Evolutionary conservation across 1,284 basidiomycete genomes (phyloP).

Genomic region (Wallemia ichthyophaga): DNA sequence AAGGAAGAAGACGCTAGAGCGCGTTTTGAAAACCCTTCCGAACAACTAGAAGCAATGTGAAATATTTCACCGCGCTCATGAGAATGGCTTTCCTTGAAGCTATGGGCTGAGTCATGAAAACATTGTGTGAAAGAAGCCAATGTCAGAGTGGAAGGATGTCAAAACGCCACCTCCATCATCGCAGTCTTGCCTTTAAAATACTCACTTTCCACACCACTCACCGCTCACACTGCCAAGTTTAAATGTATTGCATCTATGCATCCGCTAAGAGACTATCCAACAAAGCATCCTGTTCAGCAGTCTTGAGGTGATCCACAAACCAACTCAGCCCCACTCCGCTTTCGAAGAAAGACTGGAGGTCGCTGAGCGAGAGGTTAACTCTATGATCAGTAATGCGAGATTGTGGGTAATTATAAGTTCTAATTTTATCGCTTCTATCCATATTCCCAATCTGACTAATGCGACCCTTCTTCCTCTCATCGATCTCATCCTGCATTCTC

Average conservation of each 20-base stretch:
- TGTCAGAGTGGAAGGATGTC: no score
- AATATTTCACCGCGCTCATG: no score
- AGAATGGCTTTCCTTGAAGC: neutral
- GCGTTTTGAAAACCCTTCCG: no score
- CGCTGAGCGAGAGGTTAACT: neutral
- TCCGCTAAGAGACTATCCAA: neutral
- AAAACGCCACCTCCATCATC: no score
- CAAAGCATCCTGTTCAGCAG: neutral
- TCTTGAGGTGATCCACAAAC: neutral
- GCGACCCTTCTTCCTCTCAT: slow-evolving; percentile 34
- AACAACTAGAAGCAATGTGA: no score
- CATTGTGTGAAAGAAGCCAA: neutral
- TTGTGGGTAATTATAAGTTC: slow-evolving; percentile 78
- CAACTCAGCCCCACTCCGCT: neutral
- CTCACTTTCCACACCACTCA: no score
- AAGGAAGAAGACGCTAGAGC: no score
- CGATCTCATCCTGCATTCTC: slow-evolving; percentile 37
- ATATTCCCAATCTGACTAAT: slow-evolving; percentile 42
- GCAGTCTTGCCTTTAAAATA: no score
- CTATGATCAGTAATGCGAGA: slow-evolving; percentile 15
- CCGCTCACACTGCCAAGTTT: no score
- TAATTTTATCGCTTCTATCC: slow-evolving; percentile 65
- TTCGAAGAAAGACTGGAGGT: neutral
- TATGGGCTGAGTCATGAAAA: neutral
- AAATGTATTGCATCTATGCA: neutral